These are phyloP conservation scores for Alternaria alternata DNA, from an alignment of 2,329 filamentous ascomycete genomes.

Conservation along the genomic window DNA sequence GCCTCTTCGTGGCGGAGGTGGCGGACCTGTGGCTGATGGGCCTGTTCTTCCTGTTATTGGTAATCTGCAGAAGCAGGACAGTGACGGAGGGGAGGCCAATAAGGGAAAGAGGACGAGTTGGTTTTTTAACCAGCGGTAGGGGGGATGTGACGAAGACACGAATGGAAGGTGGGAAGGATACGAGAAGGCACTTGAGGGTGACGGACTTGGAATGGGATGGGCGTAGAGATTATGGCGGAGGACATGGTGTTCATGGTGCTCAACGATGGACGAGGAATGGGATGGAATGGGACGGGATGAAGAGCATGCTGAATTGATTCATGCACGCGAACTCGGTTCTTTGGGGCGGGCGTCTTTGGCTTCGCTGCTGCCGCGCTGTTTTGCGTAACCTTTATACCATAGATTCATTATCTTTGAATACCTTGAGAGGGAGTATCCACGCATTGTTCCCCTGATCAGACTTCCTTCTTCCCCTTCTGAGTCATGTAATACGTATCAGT, in stretches of 20 bases:
- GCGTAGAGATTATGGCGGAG: not conserved
- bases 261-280: not conserved
- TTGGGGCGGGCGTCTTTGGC: slow-evolving; percentile 1
- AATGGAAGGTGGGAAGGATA: not conserved
- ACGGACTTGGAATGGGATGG: not conserved
- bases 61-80: slow-evolving; percentile 61
- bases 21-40: slow-evolving; percentile 48
- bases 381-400: slow-evolving; percentile 13
- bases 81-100: slow-evolving; percentile 57
- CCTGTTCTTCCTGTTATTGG: slow-evolving; percentile 55
- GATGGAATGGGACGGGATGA: not conserved
- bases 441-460: not conserved
- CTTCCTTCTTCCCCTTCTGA: not conserved
- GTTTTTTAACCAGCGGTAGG: slow-evolving; percentile 67
- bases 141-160: not conserved
- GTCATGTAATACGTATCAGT: slow-evolving; percentile 12
- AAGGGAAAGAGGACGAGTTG: slow-evolving; percentile 74
- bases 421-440: not conserved
- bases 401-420: slow-evolving; percentile 14
- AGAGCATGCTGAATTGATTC: not conserved
- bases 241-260: not conserved
- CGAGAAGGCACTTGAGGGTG: not conserved
- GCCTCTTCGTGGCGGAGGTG: slow-evolving; percentile 63
- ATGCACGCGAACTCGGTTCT: not conserved
- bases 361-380: not conserved